phyloP scores from a whole-genome alignment of 371 early-diverging fungal genomes.

The Capillidium rhysosporum region DNA sequence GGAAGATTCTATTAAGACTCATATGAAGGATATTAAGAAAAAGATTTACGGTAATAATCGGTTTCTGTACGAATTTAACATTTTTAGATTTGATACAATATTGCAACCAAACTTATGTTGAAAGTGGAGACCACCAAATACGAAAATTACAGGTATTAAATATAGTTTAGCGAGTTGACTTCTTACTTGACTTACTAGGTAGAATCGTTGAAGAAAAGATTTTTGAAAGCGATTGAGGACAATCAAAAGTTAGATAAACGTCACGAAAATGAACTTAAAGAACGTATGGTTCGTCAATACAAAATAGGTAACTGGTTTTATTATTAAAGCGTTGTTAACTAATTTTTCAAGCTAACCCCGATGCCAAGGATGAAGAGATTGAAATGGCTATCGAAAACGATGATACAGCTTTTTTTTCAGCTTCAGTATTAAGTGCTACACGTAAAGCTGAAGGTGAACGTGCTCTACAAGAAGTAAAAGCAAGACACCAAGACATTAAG shows the following conservation, averaged over 20 bases:
- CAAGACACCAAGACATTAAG: background rate
- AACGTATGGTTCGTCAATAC: background rate
- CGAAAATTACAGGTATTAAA: background rate
- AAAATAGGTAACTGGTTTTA: background rate
- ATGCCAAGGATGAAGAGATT: background rate
- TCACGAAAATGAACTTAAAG: background rate
- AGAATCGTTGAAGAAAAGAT: background rate
- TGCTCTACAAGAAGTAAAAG: background rate
- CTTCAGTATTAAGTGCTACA: background rate
- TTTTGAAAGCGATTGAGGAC: background rate
- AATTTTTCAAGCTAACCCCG: background rate
- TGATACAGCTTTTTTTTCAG: background rate
- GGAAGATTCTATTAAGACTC: no score
- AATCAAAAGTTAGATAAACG: slow-evolving; percentile 1
- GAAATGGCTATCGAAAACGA: background rate
- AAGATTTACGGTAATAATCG: no score
- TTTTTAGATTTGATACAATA: background rate
- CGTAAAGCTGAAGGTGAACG: background rate
- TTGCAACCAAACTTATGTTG: background rate
- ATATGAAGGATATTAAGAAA: no score
- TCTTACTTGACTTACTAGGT: background rate
- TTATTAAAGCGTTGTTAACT: background rate
- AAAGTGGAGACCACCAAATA: background rate
- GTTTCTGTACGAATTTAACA: no score
- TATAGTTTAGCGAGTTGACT: background rate